Base-by-base conservation (phyloP, 768 basidiomycete species). In the Hygrocybe punicea region DNA sequence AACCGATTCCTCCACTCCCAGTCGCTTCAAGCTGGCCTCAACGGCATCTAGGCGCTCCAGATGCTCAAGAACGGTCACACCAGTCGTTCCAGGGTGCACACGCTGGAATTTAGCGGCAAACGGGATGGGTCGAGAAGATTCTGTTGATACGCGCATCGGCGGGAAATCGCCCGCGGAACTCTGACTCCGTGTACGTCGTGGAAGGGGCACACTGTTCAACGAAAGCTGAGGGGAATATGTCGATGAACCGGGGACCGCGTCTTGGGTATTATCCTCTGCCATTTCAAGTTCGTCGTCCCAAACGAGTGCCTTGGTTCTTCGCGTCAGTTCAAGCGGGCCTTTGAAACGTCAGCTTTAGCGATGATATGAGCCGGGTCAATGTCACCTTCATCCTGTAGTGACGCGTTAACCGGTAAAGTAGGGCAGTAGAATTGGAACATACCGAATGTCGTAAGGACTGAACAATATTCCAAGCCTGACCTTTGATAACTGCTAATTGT, bases 401-500 rank as follows among this genome's bases (percentile, higher is more conserved):
- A 51, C 11, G 49, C 42, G 57, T 42, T n/a, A 60, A 19, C 23
- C 21, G 37, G 45, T 33, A 11, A n/a, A 51, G 57, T 9, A 51
- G 35, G 23, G 46, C 45, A n/a, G 53, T 52, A 40, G 10, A 29
- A 17, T 44, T 2, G 9, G 6, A n/a, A 77, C 86, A 68, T 66
- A 91, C 90, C 17, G 75, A 67, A 67, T 93, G 91, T 63, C 81
- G 86, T 51, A 93, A 73, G 2, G 89, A 92, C 67, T 93, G 88
- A 2, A 94, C 80, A 36, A 95, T 87, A 63, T 94, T 93, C 83
- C 87, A 92, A 40, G 89, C 93, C 68, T 95, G 93, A 11, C 81
- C 93, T 73, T 95, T 95, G 58, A 96, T 87, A 4, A 96, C 91
- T n/a, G 91, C 87, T 55, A 95, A 72, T 79, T 96, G 93, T 58